These are phyloP conservation scores for Macrolepiota albuminosa DNA, from an alignment of 768 basidiomycete genomes.

Conservation along the genomic window DNA sequence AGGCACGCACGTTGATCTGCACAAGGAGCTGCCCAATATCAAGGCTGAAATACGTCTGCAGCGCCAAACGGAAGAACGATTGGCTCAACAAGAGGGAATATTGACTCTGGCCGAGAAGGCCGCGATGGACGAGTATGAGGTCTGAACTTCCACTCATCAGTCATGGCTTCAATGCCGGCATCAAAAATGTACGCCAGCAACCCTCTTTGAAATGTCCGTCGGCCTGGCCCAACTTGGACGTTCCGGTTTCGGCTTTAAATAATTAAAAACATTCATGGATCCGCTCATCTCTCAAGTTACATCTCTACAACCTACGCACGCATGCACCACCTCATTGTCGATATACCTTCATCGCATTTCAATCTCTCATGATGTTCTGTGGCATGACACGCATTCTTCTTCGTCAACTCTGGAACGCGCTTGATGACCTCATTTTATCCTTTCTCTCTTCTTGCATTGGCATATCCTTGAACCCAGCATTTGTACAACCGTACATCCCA, in stretches of 20 bases:
- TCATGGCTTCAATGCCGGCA: background rate
- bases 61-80: conserved; percentile 28
- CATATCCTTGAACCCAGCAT: conserved; percentile 13
- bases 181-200: background rate
- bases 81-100: conserved; percentile 14
- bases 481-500: conserved; percentile 10
- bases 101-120: conserved; percentile 5
- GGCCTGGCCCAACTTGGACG: background rate
- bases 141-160: conserved; percentile 4
- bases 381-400: conserved; percentile 1
- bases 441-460: conserved; percentile 5
- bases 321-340: conserved; percentile 1
- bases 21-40: conserved; percentile 52
- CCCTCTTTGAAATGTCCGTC: background rate
- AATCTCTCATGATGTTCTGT: background rate
- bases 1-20: conserved; percentile 51
- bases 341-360: conserved; percentile 6
- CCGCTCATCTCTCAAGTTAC: conserved; percentile 5
- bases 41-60: conserved; percentile 50
- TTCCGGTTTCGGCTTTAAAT: background rate
- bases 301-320: conserved; percentile 5
- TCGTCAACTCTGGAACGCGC: background rate
- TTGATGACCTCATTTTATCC: background rate
- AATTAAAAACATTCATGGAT: conserved; percentile 3
- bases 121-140: conserved; percentile 9